Evolutionary conservation across 345 rosid genomes (phyloP).

Genomic region (Eucalyptus lansdowneana): DNA sequence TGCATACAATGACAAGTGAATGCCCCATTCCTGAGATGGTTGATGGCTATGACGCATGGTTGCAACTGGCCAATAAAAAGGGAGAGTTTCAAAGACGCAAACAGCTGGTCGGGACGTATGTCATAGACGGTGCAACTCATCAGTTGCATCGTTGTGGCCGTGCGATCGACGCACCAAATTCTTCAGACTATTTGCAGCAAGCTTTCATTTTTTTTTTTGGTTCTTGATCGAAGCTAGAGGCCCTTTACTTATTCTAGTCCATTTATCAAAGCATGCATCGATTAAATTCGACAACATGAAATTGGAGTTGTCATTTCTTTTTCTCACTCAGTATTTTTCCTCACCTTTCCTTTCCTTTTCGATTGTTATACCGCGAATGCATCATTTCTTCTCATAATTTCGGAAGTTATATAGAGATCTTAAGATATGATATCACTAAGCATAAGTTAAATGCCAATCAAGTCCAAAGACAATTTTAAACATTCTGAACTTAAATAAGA

Average conservation of each 20-base stretch:
- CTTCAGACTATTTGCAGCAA: no score
- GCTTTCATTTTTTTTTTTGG: no score
- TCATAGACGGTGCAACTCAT: no score
- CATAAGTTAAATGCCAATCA: not conserved
- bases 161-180: no score
- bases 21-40: fast-evolving
- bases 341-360: not conserved
- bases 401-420: not conserved
- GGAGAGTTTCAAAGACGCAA: no score
- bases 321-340: not conserved
- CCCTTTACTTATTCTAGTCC: not conserved
- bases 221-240: not conserved
- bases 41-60: no score
- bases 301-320: not conserved
- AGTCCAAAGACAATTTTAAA: not conserved
- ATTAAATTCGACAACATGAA: not conserved
- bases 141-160: fast-evolving
- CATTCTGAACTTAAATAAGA: not conserved
- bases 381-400: not conserved
- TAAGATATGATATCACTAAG: not conserved
- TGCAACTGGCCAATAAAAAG: no score
- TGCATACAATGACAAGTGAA: no score
- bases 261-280: not conserved
- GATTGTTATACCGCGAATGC: not conserved
- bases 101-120: fast-evolving